These are phyloP conservation scores for Salix viminalis DNA, from an alignment of 345 rosid species.

Conservation along the genomic window DNA sequence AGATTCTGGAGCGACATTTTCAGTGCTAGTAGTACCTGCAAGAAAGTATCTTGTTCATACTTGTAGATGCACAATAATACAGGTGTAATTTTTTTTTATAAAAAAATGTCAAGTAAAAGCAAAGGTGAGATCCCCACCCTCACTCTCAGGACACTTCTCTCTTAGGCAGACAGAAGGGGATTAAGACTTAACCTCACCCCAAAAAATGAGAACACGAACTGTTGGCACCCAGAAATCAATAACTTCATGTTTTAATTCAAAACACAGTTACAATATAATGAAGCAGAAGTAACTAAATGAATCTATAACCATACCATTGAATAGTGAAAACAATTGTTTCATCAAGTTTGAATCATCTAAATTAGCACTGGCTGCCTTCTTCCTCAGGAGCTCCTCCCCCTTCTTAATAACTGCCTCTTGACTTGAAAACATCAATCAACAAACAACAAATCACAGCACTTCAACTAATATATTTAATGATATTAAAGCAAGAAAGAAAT, in stretches of 20 bases:
- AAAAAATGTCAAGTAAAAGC: too few species aligned
- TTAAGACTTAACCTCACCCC: background rate
- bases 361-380: conserved; percentile 63
- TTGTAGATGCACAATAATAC: background rate
- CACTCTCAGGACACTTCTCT: too few species aligned
- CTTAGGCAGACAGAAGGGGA: too few species aligned
- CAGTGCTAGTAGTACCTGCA: conserved; percentile 63
- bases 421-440: conserved; percentile 43
- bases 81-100: too few species aligned
- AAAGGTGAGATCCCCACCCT: too few species aligned
- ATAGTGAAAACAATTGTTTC: conserved; percentile 59
- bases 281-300: background rate
- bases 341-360: conserved; percentile 72
- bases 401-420: conserved; percentile 78
- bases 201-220: background rate
- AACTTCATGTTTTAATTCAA: background rate
- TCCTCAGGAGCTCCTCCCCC: conserved; percentile 88
- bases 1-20: conserved; percentile 56
- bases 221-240: background rate
- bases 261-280: background rate
- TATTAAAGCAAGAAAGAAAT: conserved; percentile 5
- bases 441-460: conserved; percentile 21
- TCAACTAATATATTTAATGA: background rate
- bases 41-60: conserved; percentile 1
- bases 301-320: conserved; percentile 57